Conservation (phyloP, 148 eudicot genomes). For the Limonium bicolor region DNA sequence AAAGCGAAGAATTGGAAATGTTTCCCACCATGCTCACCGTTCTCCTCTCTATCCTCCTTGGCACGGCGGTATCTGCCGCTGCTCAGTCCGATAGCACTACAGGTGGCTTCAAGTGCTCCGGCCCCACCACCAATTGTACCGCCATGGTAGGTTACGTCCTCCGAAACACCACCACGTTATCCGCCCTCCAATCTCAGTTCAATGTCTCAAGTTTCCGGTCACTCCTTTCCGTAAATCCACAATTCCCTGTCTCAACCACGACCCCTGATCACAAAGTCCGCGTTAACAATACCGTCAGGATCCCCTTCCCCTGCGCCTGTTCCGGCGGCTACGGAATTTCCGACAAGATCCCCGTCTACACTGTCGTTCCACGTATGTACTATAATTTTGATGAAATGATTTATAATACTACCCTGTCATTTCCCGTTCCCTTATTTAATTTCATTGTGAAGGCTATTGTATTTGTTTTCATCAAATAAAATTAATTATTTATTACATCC, state of each 20-base stretch:
- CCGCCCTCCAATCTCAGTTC: conserved; percentile 37
- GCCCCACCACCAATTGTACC: conserved; percentile 26
- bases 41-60: too few species aligned
- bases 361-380: conserved; percentile 17
- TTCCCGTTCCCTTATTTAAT: too few species aligned
- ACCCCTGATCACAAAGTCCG: conserved; percentile 7
- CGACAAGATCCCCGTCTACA: conserved; percentile 31
- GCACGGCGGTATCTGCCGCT: background rate
- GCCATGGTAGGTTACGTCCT: conserved; percentile 38
- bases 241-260: conserved; percentile 34
- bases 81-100: conserved; percentile 1
- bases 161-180: conserved; percentile 51
- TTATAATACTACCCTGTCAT: too few species aligned
- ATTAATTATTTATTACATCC: too few species aligned
- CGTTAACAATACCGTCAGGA: conserved; percentile 17
- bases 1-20: too few species aligned
- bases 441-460: too few species aligned
- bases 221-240: conserved; percentile 49
- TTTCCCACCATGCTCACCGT: too few species aligned
- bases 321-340: conserved; percentile 40
- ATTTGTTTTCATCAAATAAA: too few species aligned
- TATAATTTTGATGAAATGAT: too few species aligned
- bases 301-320: conserved; percentile 69
- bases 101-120: conserved; percentile 34
- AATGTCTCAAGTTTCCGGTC: conserved; percentile 23